Evolutionary conservation across 2,329 filamentous ascomycete genomes (phyloP).

Genomic region (Botrytis galanthina): DNA sequence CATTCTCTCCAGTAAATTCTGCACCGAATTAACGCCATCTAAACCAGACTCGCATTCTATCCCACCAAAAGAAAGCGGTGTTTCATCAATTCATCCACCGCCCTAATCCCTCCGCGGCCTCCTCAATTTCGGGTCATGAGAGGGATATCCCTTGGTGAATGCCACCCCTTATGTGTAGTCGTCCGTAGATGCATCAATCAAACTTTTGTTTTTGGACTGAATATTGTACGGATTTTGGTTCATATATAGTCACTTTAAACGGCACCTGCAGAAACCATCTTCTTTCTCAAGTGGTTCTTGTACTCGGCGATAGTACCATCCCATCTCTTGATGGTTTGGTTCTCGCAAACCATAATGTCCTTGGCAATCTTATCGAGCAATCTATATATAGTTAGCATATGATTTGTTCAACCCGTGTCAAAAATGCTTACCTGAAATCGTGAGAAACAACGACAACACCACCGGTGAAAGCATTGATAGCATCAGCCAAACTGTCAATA

Average conservation of each 20-base stretch:
- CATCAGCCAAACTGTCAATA: constrained; percentile 94
- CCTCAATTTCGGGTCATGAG: constrained; percentile 11
- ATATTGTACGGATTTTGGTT: neutral
- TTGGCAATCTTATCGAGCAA: constrained; percentile 99
- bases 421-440: constrained; percentile 82
- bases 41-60: constrained; percentile 35
- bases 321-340: constrained; percentile 91
- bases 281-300: constrained; percentile 98
- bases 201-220: constrained; percentile 16
- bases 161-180: constrained; percentile 10
- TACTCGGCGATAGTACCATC: constrained; percentile 87
- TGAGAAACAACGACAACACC: constrained; percentile 98
- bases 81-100: constrained; percentile 13
- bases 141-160: neutral
- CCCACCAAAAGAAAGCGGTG: constrained; percentile 21
- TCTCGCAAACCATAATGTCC: constrained; percentile 98
- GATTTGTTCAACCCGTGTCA: neutral
- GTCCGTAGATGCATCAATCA: constrained; percentile 16
- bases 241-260: constrained; percentile 56
- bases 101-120: constrained; percentile 22
- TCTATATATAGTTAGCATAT: constrained; percentile 50
- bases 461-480: constrained; percentile 89
- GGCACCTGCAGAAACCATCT: constrained; percentile 88
- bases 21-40: constrained; percentile 28
- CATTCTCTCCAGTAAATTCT: neutral